Percentiles rank a stretch among this genome's conserved stretches.
Evolutionary conservation across 2,329 filamentous ascomycete genomes (phyloP).

Genomic region (Verticillium zaregamsianum): DNA sequence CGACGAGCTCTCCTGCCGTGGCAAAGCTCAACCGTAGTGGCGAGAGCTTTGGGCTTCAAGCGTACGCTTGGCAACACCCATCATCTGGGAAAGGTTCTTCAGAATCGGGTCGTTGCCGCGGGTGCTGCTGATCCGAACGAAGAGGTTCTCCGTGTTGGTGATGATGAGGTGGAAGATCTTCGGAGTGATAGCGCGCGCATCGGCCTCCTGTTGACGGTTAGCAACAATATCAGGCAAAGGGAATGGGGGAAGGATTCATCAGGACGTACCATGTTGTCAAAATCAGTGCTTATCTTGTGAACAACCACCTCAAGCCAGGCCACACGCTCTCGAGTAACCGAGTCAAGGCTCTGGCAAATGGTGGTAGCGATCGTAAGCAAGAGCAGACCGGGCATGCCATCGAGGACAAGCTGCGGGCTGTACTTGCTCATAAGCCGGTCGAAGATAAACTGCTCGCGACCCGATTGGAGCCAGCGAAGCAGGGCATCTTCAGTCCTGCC

Average conservation of each 20-base stretch:
- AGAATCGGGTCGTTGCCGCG: slow-evolving; percentile 43
- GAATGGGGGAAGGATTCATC: neutral
- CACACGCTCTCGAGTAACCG: slow-evolving; percentile 52
- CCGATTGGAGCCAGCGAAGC: slow-evolving; percentile 63
- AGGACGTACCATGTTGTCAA: slow-evolving; percentile 46
- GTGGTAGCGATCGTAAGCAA: slow-evolving; percentile 62
- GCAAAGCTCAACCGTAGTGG: slow-evolving; percentile 8
- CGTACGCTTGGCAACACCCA: slow-evolving; percentile 26
- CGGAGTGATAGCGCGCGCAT: slow-evolving; percentile 51
- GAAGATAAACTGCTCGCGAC: slow-evolving; percentile 60
- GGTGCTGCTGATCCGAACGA: slow-evolving; percentile 44
- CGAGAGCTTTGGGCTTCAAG: slow-evolving; percentile 16
- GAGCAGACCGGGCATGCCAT: slow-evolving; percentile 55
- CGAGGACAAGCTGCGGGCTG: slow-evolving; percentile 45
- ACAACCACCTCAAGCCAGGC: slow-evolving; percentile 58
- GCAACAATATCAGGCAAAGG: slow-evolving; percentile 5
- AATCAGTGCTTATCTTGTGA: slow-evolving; percentile 43
- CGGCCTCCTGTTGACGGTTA: slow-evolving; percentile 41
- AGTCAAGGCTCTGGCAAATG: slow-evolving; percentile 54
- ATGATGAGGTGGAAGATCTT: slow-evolving; percentile 53
- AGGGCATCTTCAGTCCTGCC: slow-evolving; percentile 60
- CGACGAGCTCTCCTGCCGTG: neutral
- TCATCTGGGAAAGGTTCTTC: slow-evolving; percentile 42
- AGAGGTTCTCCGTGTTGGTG: slow-evolving; percentile 47
- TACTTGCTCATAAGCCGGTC: slow-evolving; percentile 48